phyloP scores from a whole-genome alignment of 2,329 filamentous ascomycete species.

The Colletotrichum filicis region DNA sequence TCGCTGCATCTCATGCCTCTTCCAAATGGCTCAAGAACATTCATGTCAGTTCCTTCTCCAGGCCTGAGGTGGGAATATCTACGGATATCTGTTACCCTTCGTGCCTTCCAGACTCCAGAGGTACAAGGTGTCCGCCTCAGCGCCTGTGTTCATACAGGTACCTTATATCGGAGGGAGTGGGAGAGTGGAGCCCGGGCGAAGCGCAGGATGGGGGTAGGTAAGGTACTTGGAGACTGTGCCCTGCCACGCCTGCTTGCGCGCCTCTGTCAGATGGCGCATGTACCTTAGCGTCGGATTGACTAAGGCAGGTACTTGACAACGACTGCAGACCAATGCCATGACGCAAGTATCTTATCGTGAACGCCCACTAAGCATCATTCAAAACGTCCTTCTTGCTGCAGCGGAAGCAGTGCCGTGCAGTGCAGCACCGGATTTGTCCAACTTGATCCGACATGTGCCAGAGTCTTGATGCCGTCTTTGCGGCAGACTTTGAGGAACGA shows the following conservation, averaged over 20 bases:
- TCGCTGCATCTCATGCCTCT: too few relatives aligned
- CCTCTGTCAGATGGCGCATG: constrained; percentile 1
- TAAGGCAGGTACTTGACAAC: constrained; percentile 19
- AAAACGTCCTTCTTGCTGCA: constrained; percentile 4
- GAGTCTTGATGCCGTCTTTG: not conserved
- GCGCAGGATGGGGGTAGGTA: constrained; percentile 6
- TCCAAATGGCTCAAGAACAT: too few relatives aligned
- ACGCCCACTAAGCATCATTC: not conserved
- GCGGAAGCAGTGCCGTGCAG: constrained; percentile 18
- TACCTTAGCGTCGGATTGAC: constrained; percentile 8
- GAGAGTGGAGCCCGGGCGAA: constrained; percentile 7
- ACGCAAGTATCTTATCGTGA: constrained; percentile 1
- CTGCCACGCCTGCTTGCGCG: not conserved
- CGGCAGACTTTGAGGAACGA: not conserved
- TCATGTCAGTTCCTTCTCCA: not conserved
- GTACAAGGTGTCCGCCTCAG: not conserved
- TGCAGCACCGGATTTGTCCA: not conserved
- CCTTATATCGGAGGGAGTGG: not conserved
- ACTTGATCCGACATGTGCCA: not conserved
- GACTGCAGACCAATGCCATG: not conserved
- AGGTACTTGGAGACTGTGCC: constrained; percentile 1
- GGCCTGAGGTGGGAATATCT: not conserved
- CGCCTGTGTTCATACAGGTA: not conserved
- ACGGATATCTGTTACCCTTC: too few relatives aligned
- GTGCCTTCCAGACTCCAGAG: too few relatives aligned